A percentile compares a stretch with the other conserved stretches of the same genome.
Evolutionary conservation across 2,329 filamentous ascomycete species (phyloP).

Genomic region (Cladosporium sphaerospermum): DNA sequence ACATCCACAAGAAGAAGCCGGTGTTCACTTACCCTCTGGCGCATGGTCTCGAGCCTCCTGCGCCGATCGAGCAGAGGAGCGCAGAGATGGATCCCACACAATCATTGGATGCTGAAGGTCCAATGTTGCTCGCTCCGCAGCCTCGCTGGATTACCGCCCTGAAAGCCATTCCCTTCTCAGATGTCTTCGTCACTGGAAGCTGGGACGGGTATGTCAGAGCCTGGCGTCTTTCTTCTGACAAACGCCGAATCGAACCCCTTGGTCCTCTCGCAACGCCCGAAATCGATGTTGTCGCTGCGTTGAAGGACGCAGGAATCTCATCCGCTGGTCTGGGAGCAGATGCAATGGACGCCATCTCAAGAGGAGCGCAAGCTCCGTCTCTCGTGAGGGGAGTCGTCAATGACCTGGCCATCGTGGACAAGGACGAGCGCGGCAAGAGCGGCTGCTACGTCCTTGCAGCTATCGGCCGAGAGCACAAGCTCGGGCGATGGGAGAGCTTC

Average conservation of each 20-base stretch:
- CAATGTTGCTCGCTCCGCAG: constrained; percentile 36
- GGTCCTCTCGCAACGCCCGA: constrained; percentile 52
- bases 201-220: constrained; percentile 86
- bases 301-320: constrained; percentile 16
- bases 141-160: constrained; percentile 90
- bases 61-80: constrained; percentile 62
- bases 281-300: constrained; percentile 12
- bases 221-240: constrained; percentile 81
- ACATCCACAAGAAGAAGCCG: constrained; percentile 88
- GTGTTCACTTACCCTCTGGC: constrained; percentile 72
- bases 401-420: constrained; percentile 79
- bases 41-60: constrained; percentile 73
- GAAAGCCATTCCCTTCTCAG: constrained; percentile 78
- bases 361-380: neutral
- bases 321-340: constrained; percentile 14
- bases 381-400: constrained; percentile 73
- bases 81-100: constrained; percentile 52
- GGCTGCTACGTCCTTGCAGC: constrained; percentile 82
- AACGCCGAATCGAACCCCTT: constrained; percentile 65
- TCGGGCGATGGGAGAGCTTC: constrained; percentile 67
- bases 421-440: constrained; percentile 64
- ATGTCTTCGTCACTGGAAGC: constrained; percentile 83
- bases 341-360: constrained; percentile 17
- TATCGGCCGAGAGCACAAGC: constrained; percentile 75
- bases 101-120: constrained; percentile 11